Conservation (phyloP, 352 stramenopile genomes). For the Blastocystis sp. region DNA sequence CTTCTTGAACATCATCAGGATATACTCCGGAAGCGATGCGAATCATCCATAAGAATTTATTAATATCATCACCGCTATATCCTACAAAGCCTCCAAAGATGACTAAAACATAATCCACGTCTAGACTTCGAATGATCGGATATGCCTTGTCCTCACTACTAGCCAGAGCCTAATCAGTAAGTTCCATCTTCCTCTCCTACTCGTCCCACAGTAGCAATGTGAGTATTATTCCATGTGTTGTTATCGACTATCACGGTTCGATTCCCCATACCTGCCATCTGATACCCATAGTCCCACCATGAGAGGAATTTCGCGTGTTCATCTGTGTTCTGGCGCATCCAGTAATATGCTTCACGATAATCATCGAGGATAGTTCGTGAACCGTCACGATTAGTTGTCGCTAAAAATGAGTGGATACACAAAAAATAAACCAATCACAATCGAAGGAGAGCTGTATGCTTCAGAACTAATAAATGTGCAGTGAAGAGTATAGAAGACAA, state of each 20-base stretch:
- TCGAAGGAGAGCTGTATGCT: conserved; percentile 85
- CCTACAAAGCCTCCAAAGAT: conserved; percentile 83
- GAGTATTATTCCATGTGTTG: conserved; percentile 94
- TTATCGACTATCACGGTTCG: conserved; percentile 84
- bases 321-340: conserved; percentile 83
- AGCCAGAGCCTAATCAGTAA: conserved; percentile 73
- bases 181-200: not conserved
- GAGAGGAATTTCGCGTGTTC: conserved; percentile 76
- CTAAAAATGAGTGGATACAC: conserved; percentile 5
- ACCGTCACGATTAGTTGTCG: conserved; percentile 74
- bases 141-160: conserved; percentile 82
- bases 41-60: conserved; percentile 88
- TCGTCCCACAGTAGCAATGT: conserved; percentile 88
- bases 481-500: conserved; percentile 84
- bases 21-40: conserved; percentile 83
- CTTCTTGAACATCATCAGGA: conserved; percentile 79
- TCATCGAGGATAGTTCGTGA: conserved; percentile 88
- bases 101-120: conserved; percentile 86
- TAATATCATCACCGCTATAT: conserved; percentile 84
- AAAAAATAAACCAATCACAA: conserved; percentile 87
- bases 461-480: conserved; percentile 83
- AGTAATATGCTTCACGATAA: conserved; percentile 91
- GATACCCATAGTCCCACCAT: conserved; percentile 84
- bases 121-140: conserved; percentile 83
- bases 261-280: conserved; percentile 85